Percentiles rank a stretch among this genome's conserved stretches.
These are phyloP conservation scores for Marasmius fiardii DNA, from an alignment of 1,284 basidiomycete species.

Conservation along the genomic window DNA sequence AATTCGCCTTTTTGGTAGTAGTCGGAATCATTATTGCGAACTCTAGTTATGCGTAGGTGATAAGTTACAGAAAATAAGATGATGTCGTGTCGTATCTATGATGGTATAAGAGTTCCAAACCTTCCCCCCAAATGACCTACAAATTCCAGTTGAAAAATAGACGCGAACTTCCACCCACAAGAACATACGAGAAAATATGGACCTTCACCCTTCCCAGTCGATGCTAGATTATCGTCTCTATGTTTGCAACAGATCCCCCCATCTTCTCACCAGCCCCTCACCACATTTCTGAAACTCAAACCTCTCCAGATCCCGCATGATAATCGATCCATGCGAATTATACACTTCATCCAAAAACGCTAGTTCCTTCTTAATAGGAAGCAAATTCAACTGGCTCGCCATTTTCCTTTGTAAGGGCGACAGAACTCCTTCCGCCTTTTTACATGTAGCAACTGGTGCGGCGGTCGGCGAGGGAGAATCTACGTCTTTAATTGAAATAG, in stretches of 20 bases:
- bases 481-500: neutral
- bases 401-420: conserved; percentile 8
- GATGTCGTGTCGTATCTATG: too few relatives aligned
- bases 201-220: too few relatives aligned
- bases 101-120: too few relatives aligned
- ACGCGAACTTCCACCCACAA: too few relatives aligned
- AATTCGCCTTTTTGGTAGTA: too few relatives aligned
- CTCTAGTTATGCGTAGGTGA: too few relatives aligned
- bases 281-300: conserved; percentile 5
- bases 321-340: conserved; percentile 11
- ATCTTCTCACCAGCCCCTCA: conserved; percentile 8
- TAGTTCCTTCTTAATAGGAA: conserved; percentile 12
- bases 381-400: conserved; percentile 10
- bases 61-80: too few relatives aligned
- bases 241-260: conserved; percentile 9
- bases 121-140: too few relatives aligned
- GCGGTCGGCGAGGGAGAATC: neutral
- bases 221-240: too few relatives aligned
- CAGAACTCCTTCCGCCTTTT: neutral
- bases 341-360: conserved; percentile 8
- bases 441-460: neutral
- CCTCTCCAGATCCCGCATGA: conserved; percentile 11
- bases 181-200: too few relatives aligned
- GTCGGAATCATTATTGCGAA: too few relatives aligned
- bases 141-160: too few relatives aligned